Percentiles rank a stretch among this genome's conserved stretches.
Evolutionary conservation across 495 filamentous ascomycete species (phyloP).

Genomic region (Immersiella caudata): DNA sequence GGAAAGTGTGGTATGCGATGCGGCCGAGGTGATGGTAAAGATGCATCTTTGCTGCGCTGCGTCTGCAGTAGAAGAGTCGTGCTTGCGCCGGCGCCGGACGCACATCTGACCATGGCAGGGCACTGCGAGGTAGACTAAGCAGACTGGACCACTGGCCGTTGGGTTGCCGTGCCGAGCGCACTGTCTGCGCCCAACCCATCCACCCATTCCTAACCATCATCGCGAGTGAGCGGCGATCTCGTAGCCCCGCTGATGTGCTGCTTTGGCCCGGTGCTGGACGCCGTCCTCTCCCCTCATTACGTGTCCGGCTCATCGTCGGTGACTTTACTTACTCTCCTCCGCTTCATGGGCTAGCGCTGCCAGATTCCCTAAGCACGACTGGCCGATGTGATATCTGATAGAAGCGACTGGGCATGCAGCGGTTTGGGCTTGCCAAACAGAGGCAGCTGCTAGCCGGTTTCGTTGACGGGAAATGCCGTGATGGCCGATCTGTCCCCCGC

Average conservation of each 20-base stretch:
- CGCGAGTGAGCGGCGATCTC: conserved; percentile 15
- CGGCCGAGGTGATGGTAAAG: background rate
- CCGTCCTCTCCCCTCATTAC: background rate
- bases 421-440: background rate
- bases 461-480: conserved; percentile 8
- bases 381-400: conserved; percentile 1
- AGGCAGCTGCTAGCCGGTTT: background rate
- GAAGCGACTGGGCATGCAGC: background rate
- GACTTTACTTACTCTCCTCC: background rate
- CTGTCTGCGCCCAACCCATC: conserved; percentile 24
- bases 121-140: background rate
- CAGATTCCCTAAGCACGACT: background rate
- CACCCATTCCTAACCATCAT: background rate
- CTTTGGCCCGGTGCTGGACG: conserved; percentile 3
- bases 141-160: conserved; percentile 16
- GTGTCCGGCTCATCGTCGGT: background rate
- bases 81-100: conserved; percentile 2
- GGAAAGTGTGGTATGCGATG: conserved; percentile 3
- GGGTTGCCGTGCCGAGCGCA: conserved; percentile 14
- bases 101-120: conserved; percentile 3
- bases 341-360: background rate
- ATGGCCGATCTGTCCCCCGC: conserved; percentile 5
- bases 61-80: background rate
- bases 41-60: conserved; percentile 1
- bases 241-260: background rate